These are phyloP conservation scores for Micractinium sp. DNA, from an alignment of 139 green algal species.

Conservation along the genomic window DNA sequence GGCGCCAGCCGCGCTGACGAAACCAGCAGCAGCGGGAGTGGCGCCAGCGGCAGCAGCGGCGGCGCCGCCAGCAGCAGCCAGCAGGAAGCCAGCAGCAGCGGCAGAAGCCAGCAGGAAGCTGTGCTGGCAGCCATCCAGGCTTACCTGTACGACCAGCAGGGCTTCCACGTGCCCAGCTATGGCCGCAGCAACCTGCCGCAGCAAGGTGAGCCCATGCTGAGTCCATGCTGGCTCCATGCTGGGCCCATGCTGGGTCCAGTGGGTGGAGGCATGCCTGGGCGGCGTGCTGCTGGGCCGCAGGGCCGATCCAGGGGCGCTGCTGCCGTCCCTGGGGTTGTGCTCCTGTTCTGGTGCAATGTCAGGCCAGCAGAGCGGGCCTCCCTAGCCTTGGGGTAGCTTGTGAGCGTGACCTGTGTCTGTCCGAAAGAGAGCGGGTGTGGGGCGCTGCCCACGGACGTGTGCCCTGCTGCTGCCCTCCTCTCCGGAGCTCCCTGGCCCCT, in stretches of 20 bases:
- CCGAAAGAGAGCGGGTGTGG: background rate
- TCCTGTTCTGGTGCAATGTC: no score
- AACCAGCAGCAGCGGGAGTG: background rate
- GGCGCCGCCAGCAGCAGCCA: background rate
- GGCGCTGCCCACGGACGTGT: background rate
- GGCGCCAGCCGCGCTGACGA: background rate
- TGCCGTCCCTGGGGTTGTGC: no score
- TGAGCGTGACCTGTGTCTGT: no score
- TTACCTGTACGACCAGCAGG: constrained; percentile 2
- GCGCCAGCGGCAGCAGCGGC: background rate
- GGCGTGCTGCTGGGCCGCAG: no score
- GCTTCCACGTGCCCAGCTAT: background rate
- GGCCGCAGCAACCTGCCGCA: constrained; percentile 12
- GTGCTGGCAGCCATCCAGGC: background rate
- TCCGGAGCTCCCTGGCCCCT: no score
- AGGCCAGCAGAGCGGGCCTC: no score
- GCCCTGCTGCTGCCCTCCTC: background rate
- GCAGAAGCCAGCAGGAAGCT: background rate
- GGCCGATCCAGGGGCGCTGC: no score
- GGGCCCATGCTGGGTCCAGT: background rate
- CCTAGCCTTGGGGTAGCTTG: no score
- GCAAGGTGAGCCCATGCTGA: background rate
- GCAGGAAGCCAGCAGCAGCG: background rate
- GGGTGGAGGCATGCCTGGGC: no score
- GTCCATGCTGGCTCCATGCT: background rate